phyloP scores from a whole-genome alignment of 352 stramenopile genomes.

The Plasmopara muralis region DNA sequence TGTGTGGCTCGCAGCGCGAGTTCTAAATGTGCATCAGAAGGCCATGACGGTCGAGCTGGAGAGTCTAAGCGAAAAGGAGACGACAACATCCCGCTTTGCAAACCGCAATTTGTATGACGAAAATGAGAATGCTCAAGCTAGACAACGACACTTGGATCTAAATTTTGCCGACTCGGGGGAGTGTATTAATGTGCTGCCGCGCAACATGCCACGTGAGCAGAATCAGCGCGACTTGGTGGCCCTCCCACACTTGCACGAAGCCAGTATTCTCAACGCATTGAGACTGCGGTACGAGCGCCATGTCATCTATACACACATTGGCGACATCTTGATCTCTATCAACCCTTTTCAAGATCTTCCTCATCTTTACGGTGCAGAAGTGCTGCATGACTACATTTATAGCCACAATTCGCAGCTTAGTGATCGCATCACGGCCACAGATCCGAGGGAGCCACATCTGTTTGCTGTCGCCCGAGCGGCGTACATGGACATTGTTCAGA shows the following conservation, averaged over 20 bases:
- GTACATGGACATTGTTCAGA: constrained; percentile 64
- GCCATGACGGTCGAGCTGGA: constrained; percentile 27
- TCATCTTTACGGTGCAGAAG: constrained; percentile 50
- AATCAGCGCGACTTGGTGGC: constrained; percentile 71
- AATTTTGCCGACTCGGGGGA: constrained; percentile 34
- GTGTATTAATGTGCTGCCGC: constrained; percentile 61
- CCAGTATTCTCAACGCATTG: constrained; percentile 76
- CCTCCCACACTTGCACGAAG: constrained; percentile 81
- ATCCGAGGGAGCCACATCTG: constrained; percentile 44
- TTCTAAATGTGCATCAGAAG: constrained; percentile 15
- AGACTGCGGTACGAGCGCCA: constrained; percentile 69
- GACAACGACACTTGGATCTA: constrained; percentile 32
- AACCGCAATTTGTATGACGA: not conserved
- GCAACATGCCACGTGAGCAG: constrained; percentile 55
- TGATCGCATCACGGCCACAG: constrained; percentile 8
- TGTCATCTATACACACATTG: constrained; percentile 83
- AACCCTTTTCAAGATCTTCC: constrained; percentile 79
- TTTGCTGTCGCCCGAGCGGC: constrained; percentile 68
- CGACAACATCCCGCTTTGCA: constrained; percentile 4
- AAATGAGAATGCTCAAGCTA: constrained; percentile 6
- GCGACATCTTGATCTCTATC: constrained; percentile 82
- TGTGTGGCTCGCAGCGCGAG: constrained; percentile 56
- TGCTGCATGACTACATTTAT: constrained; percentile 44
- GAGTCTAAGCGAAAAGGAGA: constrained; percentile 2
- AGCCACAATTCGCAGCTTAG: constrained; percentile 16